Base-by-base conservation (phyloP, 1,139 yeast species). In the Zygoascus sp. region DNA sequence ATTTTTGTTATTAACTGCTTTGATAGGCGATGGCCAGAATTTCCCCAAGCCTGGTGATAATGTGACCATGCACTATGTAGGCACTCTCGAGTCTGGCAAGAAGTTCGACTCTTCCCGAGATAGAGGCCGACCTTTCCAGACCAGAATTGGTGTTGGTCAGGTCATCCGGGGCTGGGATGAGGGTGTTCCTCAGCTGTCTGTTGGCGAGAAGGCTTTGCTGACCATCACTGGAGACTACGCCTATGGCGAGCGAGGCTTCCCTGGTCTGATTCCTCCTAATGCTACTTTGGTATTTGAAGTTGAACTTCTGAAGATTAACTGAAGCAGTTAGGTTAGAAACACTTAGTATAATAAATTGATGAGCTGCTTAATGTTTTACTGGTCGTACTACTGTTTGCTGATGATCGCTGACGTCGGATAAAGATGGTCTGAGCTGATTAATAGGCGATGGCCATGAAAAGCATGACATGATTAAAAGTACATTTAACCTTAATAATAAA, bases 141-240 rank as follows among this genome's bases (percentile, higher is more conserved):
- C 95, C 69, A 73, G 74, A 68, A 85, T 90, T 67, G 97, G 97
- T 66, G 95, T 86, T 58, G 97, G 97, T 53, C 95, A 85, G 72
- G 97, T 90, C 56, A 90, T 90, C 71, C 78, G 80, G 62, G 97
- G 97, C 55, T 90, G 97, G 97, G 97, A 90, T 66, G 85, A 80
- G 64, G 95, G 84, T 54, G 86, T 88, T 65, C 96, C 95, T 50
- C 82, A 88, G 69, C 78, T 92, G 69, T 84, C 95, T 50, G 77
- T 89, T 50, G 97, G 97, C 58, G 88, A 94, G 69, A 84, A 83
- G 74, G 95, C 97, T 48, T 78, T 83, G 65, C 75, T 92, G 66
- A 88, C 94, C 60, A 88, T 90, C 61, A 95, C 97, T 59, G 92
- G 96, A 53, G 82, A 84, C 61, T 84, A 87, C 69, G 98, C 95